These are phyloP conservation scores for Sechiopsis laciniata DNA, from an alignment of 306 rosid genomes.

Conservation along the genomic window DNA sequence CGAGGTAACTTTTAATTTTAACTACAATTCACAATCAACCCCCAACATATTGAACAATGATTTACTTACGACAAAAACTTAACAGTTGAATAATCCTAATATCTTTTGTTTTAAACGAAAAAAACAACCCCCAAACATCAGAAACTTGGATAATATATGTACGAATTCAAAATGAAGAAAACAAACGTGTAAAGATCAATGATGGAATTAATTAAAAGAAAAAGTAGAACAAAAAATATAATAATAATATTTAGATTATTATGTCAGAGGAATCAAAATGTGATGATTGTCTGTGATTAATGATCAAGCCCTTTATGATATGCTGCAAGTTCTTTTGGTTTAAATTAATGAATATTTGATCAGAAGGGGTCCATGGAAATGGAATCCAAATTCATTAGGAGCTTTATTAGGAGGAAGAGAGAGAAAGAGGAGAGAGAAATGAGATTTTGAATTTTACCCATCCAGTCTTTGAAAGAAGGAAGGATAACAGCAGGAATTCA, in stretches of 20 bases:
- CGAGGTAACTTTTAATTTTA: background rate
- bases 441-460: conserved; percentile 23
- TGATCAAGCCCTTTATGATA: conserved; percentile 13
- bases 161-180: conserved; percentile 6
- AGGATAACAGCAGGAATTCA: conserved; percentile 63
- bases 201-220: background rate
- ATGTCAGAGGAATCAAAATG: conserved; percentile 25
- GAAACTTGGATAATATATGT: background rate
- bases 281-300: conserved; percentile 19
- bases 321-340: conserved; percentile 20
- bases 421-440: conserved; percentile 3
- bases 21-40: background rate
- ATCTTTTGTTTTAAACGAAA: background rate
- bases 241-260: conserved; percentile 4
- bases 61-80: background rate
- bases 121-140: background rate
- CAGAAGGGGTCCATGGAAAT: conserved; percentile 18
- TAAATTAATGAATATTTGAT: conserved; percentile 15
- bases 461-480: conserved; percentile 65
- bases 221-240: background rate
- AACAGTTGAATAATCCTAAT: background rate
- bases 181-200: conserved; percentile 13
- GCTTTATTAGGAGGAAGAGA: conserved; percentile 12
- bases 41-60: background rate
- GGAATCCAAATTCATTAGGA: background rate